Conservation (phyloP, 768 basidiomycete species). For the Trametes gibbosa region DNA sequence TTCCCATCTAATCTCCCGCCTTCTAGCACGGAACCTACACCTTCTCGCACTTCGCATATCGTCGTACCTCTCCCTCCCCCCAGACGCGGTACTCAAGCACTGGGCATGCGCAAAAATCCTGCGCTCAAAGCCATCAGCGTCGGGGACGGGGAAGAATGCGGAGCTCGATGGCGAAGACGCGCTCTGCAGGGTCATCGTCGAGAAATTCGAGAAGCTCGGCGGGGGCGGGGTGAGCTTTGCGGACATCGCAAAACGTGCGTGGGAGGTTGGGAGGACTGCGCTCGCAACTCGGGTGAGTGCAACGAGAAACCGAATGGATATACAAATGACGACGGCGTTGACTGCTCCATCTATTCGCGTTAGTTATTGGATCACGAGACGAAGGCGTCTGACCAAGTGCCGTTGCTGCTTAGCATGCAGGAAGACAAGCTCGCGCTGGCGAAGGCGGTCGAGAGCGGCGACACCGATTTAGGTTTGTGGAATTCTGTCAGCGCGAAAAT, state of each 20-base stretch:
- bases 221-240: constrained; percentile 84
- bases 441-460: constrained; percentile 93
- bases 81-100: constrained; percentile 86
- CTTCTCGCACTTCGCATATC: constrained; percentile 91
- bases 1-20: constrained; percentile 72
- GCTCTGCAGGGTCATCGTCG: constrained; percentile 79
- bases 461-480: constrained; percentile 83
- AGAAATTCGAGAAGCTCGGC: constrained; percentile 84
- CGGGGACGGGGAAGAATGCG: constrained; percentile 49
- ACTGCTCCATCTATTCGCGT: background rate
- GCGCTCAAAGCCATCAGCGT: constrained; percentile 58
- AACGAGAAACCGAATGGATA: too few species aligned
- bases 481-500: too few species aligned
- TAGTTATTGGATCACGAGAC: constrained; percentile 91
- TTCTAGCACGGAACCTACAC: constrained; percentile 86
- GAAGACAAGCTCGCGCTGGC: constrained; percentile 84
- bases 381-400: constrained; percentile 88
- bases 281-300: constrained; percentile 76
- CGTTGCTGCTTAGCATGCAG: constrained; percentile 90
- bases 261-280: constrained; percentile 63
- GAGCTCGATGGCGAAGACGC: constrained; percentile 71
- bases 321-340: background rate
- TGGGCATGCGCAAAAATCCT: constrained; percentile 95
- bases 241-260: constrained; percentile 90
- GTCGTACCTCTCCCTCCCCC: constrained; percentile 75